Base-by-base conservation (phyloP, 371 early-diverging fungal species). In the Mortierella sp. region DNA sequence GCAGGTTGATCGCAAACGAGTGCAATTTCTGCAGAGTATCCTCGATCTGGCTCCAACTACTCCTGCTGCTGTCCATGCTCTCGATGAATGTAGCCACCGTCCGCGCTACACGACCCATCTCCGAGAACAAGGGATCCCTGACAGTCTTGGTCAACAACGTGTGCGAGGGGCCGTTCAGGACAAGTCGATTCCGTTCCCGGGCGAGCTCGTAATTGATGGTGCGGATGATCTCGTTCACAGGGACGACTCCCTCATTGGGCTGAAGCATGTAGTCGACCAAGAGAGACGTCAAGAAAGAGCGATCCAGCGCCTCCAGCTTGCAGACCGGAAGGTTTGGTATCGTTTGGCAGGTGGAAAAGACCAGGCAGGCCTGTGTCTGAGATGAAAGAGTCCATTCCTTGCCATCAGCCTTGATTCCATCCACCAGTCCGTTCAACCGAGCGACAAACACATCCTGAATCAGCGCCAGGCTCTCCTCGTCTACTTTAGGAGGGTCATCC, bases 81-180 rank as follows among this genome's bases (percentile, higher is more conserved):
- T 83, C 84, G 34, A 83, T 61, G 64, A 83, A 43, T 5, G 75
- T 75, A 0, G 84, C 79, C 26, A 76, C 68, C 8, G 84, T 79
- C 37, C 84, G 64, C 16, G 84, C 84, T 26, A 79, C 61, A 40
- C 84, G 64, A 29, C 84, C 84, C 79, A 83, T 83, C 52, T 83
- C 84, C 9, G 76, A 52, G 41, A 79, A 83, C 19, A 83, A 45
- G 0, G 79, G 75, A 2, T 64, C 71, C 19, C 66, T 71, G 39
- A 76, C 71, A 37, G 71, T 76, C 47, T 43, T 76, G 37, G 53
- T 73, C 50, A 83, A 48, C 9, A 74, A 5, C 26, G 48, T 37
- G 29, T 74, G 48, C 1, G 82, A 39, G 31, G 53, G 47, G 16
- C 82, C 82, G 24, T 43, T 69, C n/a, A 70, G n/a, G 1, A 41